Evolutionary conservation across 208 protist species (phyloP), one percentile per base, ranked within the genome.

Genomic region (Crithidia bombi): DNA sequence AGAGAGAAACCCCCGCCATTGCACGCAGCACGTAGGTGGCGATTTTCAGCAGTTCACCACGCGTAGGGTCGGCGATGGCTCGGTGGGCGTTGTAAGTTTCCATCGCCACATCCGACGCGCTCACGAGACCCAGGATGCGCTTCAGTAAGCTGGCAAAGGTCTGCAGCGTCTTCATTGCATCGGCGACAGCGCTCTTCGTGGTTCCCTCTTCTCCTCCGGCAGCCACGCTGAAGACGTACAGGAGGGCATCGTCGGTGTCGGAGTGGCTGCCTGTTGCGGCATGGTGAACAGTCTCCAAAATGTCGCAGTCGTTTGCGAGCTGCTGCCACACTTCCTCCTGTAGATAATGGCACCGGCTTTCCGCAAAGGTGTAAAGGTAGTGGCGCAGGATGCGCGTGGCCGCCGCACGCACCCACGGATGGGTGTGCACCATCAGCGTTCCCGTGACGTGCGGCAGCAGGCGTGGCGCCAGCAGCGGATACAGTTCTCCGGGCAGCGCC

Each of bases 371-470:
- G 81, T 91, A 89, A 62, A 77, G 85, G 78, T 97, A 97, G 63
- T 90, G 73, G 28, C 81, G 70, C 55, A 94, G 71, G 7, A 94
- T 66, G 25, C 92, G 85, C 77, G 89, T 70, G 26, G 92, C 76
- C 5, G 73, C 89, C 19, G 80, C 78, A 28, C 84, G 89, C 55
- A 97, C 83, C 90, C 92, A 97, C 26, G 89, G 86, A 68, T 97
- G 92, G 28, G 84, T 64, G 73, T 97, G 92, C 28, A 78, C 26
- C 25, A 94, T 56, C 55, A 93, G 81, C 30, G 74, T 76, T 2
- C 73, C 66, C 9, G 62, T 59, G 25, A 92, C 32, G 65, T 58
- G 73, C 15, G 82, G 80, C 23, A 93, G 44, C 39, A 96, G 56
- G 9, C 65, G 64, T 28, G 82, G 62, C 9, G 67, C 65, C 19